phyloP scores from a whole-genome alignment of 805 yeast species.

The Wickerhamiella vanderwaltii region DNA sequence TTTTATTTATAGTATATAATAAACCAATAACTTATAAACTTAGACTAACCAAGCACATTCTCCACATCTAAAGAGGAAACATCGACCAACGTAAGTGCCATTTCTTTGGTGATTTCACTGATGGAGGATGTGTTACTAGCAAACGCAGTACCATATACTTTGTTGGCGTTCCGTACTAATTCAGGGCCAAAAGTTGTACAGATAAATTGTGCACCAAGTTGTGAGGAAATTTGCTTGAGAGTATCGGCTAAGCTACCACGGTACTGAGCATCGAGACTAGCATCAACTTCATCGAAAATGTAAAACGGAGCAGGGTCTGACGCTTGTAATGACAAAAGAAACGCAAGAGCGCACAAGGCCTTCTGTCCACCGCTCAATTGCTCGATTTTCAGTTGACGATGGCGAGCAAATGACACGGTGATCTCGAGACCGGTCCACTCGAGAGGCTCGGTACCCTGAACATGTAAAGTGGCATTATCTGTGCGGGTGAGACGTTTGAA shows the following conservation, averaged over 20 bases:
- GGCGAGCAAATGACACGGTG: slow-evolving; percentile 73
- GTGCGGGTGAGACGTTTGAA: slow-evolving; percentile 74
- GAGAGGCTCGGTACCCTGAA: slow-evolving; percentile 20
- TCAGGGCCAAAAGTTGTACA: slow-evolving; percentile 96
- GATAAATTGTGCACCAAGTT: slow-evolving; percentile 52
- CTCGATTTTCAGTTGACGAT: slow-evolving; percentile 77
- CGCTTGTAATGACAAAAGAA: slow-evolving; percentile 84
- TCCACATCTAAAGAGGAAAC: slow-evolving; percentile 1
- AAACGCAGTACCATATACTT: slow-evolving; percentile 77
- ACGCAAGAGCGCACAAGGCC: slow-evolving; percentile 88
- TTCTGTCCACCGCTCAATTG: slow-evolving; percentile 96
- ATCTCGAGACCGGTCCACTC: slow-evolving; percentile 13
- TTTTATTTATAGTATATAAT: slow-evolving; percentile 1
- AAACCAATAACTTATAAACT: slow-evolving; percentile 1
- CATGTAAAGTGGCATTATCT: slow-evolving; percentile 49
- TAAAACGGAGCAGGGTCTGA: slow-evolving; percentile 98
- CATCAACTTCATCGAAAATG: slow-evolving; percentile 92
- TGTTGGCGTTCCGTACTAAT: slow-evolving; percentile 75
- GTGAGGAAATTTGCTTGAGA: slow-evolving; percentile 48
- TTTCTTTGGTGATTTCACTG: slow-evolving; percentile 52
- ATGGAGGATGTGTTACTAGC: slow-evolving; percentile 71
- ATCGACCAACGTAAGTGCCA: slow-evolving; percentile 75
- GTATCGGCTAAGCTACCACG: slow-evolving; percentile 74
- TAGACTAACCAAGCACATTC: neutral
- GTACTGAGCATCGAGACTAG: slow-evolving; percentile 86